Evolutionary conservation across 345 rosid species (phyloP).

Genomic region (Lenwebbia sp.): DNA sequence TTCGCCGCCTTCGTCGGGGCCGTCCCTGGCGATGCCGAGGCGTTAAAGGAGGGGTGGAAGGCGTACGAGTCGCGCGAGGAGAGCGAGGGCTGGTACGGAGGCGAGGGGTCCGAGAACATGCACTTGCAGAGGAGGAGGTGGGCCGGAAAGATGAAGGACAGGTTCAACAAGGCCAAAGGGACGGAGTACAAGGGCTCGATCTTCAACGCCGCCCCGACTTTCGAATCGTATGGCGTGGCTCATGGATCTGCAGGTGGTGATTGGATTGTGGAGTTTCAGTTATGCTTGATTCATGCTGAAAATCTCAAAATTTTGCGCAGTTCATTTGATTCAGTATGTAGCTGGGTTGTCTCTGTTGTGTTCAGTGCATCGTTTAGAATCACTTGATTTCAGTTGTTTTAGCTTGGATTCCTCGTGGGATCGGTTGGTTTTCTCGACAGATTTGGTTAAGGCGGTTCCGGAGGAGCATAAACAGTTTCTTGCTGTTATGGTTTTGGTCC

Average conservation of each 20-base stretch:
- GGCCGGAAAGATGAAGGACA: conserved; percentile 41
- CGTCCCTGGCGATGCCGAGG: conserved; percentile 23
- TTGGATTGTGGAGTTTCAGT: neutral
- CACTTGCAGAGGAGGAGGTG: conserved; percentile 62
- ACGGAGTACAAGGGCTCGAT: conserved; percentile 42
- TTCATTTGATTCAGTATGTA: neutral
- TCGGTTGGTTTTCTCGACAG: conserved; percentile 18
- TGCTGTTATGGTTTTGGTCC: conserved; percentile 69
- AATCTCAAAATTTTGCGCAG: neutral
- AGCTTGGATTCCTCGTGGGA: neutral
- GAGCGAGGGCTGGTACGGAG: conserved; percentile 65
- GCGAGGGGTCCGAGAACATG: conserved; percentile 48
- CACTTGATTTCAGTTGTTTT: neutral
- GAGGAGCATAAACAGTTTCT: conserved; percentile 82
- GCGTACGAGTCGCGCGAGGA: conserved; percentile 37
- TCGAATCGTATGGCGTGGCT: conserved; percentile 61
- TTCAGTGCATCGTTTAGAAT: neutral
- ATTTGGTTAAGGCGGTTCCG: conserved; percentile 67
- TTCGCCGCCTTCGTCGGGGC: conserved; percentile 47
- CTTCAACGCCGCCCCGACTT: conserved; percentile 62
- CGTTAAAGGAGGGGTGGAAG: conserved; percentile 43
- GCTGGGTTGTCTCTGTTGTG: neutral
- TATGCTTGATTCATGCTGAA: neutral
- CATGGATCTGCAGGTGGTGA: conserved; percentile 76
- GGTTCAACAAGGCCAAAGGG: conserved; percentile 28